Evolutionary conservation across 345 rosid genomes (phyloP).

Genomic region (Eutrema yunnanense): DNA sequence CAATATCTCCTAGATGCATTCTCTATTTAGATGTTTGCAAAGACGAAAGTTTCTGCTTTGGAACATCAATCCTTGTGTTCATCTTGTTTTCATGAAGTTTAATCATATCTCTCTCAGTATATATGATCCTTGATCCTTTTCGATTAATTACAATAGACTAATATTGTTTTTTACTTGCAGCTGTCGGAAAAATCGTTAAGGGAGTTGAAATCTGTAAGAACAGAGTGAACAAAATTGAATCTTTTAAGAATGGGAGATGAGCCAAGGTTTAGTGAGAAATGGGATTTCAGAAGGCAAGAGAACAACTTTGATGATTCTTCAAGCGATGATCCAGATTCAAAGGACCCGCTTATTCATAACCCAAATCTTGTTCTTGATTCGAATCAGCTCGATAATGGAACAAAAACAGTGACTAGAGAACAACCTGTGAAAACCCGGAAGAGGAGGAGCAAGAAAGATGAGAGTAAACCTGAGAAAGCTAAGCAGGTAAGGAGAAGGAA

Average conservation of each 20-base stretch:
- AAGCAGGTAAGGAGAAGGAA: slow-evolving; percentile 15
- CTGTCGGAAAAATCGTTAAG: not conserved
- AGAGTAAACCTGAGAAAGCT: slow-evolving; percentile 13
- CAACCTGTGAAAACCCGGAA: slow-evolving; percentile 11
- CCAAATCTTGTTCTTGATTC: not conserved
- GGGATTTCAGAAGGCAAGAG: slow-evolving; percentile 33
- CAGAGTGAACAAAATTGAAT: not conserved
- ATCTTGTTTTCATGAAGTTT: not conserved
- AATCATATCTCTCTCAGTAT: not conserved
- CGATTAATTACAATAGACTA: not conserved
- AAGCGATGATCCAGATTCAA: slow-evolving; percentile 22
- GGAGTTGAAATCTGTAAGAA: not conserved
- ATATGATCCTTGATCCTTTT: not conserved
- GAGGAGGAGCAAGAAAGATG: slow-evolving; percentile 23
- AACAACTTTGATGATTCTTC: slow-evolving; percentile 27
- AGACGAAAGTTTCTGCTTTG: not conserved
- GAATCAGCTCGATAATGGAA: not conserved
- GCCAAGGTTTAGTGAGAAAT: slow-evolving; percentile 20
- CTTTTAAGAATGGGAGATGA: slow-evolving; percentile 19
- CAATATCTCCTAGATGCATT: not conserved
- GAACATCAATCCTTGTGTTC: not conserved
- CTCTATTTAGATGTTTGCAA: not conserved
- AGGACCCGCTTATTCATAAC: not conserved
- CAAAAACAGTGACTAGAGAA: not conserved
- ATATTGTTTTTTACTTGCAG: slow-evolving; percentile 6